These are phyloP conservation scores for Talaromyces nanjingensis DNA, from an alignment of 495 filamentous ascomycete genomes.

Conservation along the genomic window DNA sequence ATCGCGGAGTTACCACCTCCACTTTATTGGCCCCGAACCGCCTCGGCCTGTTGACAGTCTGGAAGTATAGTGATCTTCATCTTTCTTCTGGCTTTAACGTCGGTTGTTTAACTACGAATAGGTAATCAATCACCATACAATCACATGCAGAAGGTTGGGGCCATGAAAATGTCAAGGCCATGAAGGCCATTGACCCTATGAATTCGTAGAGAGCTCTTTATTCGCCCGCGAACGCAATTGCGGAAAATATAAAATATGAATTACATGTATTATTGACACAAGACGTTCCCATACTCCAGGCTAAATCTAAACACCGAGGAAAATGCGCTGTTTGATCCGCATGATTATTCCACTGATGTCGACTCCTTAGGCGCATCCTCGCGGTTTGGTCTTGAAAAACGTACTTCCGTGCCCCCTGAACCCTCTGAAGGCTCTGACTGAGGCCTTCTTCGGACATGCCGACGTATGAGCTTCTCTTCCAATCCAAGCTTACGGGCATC, in stretches of 20 bases:
- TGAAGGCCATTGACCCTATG: no score
- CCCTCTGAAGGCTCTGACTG: not conserved
- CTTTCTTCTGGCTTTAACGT: no score
- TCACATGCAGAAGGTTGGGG: no score
- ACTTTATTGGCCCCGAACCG: not conserved
- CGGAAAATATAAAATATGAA: no score
- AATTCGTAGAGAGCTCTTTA: no score
- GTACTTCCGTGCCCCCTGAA: not conserved
- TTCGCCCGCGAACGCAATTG: no score
- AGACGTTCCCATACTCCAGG: not conserved
- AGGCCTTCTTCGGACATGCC: not conserved
- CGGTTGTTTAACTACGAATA: no score
- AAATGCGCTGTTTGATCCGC: not conserved
- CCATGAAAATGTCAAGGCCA: no score
- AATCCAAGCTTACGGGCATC: conserved; percentile 20
- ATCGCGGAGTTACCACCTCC: not conserved
- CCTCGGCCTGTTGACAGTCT: not conserved
- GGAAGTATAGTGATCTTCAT: no score
- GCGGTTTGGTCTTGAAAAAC: not conserved
- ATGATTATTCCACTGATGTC: not conserved
- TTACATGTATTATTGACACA: not conserved
- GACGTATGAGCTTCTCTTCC: conserved; percentile 11
- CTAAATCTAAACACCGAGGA: not conserved
- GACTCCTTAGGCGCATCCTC: not conserved
- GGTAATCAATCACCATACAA: no score